Conservation (phyloP, 164 flowering plant species). For the Macadamia integrifolia region DNA sequence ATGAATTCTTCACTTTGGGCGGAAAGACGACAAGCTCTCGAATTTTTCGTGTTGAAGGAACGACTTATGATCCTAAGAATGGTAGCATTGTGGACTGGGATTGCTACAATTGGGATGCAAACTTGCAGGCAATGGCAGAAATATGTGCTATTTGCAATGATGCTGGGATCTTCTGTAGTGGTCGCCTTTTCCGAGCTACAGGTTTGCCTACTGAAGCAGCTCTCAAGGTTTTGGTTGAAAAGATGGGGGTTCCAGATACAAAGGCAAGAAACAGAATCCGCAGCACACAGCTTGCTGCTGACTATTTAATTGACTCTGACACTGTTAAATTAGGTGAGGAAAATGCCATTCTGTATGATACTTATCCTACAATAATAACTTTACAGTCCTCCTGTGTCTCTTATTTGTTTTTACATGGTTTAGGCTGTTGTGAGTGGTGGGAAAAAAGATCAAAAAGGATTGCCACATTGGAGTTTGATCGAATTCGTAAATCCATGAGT, state of each 20-base stretch:
- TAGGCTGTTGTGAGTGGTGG: conserved; percentile 90
- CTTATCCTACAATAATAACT: background rate
- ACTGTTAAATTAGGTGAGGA: conserved; percentile 62
- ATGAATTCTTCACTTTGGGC: conserved; percentile 73
- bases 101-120: conserved; percentile 75
- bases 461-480: conserved; percentile 85
- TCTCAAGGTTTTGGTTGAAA: conserved; percentile 89
- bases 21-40: conserved; percentile 55
- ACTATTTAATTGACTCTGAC: conserved; percentile 51
- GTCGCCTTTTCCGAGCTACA: conserved; percentile 58
- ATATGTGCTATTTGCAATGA: conserved; percentile 91
- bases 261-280: conserved; percentile 62
- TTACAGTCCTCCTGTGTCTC: background rate
- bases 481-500: conserved; percentile 79
- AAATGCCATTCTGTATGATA: conserved; percentile 3
- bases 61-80: conserved; percentile 86
- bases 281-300: conserved; percentile 53
- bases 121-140: conserved; percentile 77
- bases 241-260: conserved; percentile 89
- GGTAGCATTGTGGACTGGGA: conserved; percentile 85
- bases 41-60: conserved; percentile 65
- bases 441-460: conserved; percentile 55
- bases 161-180: conserved; percentile 70
- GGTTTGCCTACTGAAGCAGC: conserved; percentile 99
- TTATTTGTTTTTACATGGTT: conserved; percentile 10